Evolutionary conservation across 805 yeast genomes (phyloP), one percentile per base, ranked within the genome.

Genomic region (Komagataella phaffii): DNA sequence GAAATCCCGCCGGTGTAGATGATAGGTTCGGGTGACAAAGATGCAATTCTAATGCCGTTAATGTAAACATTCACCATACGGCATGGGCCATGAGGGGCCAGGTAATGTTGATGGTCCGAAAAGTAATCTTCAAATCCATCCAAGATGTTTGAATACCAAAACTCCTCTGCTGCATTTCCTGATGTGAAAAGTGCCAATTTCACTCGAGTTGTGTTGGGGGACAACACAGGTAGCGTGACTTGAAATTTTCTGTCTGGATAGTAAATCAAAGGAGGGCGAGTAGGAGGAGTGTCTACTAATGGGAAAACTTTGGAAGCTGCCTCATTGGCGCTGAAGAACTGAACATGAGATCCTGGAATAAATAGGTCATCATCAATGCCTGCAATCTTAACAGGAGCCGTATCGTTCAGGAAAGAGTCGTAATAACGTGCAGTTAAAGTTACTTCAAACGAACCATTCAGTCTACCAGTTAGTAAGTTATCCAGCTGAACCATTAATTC

Each of bases 1-100:
- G 89, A 77, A 40, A 81, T 67, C 2, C 95, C 96, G 6, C 96
- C 96, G 1, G 95, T 80, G 66, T 74, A 88, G 14, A 88, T 75
- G 6, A 81, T 77, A 1, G 91, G 90, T 56, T 77, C 79, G 2
- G 96, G 95, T 23, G 80, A 69, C 24, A 75, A 76, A 3, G 80
- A 68, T 2, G 83, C 83, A 6, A 87, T 75, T 50, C 83, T 73
- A 23, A 71, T 57, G 30, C 77, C 87, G 56, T 81, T 74, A 48
- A 83, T 67, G 55, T 70, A 82, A 3, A 85, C 79, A 57, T 83
- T 79, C 14, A 86, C 70, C 23, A 80, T 69, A 52, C 96, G 74
- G 49, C 81, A 71, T 1, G 95, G 90, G 0, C 93, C 93, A 61
- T 80, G 83, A 6, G 85, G 85, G 10, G 64, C 60, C 17, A 76